Evolutionary conservation across 805 yeast species (phyloP).

Genomic region (Zygosaccharomyces bisporus): DNA sequence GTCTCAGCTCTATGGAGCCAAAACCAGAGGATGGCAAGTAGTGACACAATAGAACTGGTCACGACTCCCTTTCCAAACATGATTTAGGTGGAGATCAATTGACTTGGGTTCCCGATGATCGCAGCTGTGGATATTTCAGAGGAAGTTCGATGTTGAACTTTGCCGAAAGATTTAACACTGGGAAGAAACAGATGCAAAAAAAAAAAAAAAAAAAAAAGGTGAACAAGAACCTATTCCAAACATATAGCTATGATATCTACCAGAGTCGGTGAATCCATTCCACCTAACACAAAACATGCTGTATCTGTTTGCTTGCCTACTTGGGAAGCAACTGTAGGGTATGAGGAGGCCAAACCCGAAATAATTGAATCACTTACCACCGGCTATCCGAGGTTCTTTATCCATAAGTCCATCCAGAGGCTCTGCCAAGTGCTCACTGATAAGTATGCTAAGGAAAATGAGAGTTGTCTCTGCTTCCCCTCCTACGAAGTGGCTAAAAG

Average conservation of each 20-base stretch:
- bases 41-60: conserved; percentile 10
- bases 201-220: neutral
- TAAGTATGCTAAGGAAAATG: conserved; percentile 78
- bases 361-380: conserved; percentile 71
- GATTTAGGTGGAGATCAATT: neutral
- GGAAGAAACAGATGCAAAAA: neutral
- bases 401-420: conserved; percentile 59
- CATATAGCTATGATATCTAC: conserved; percentile 16
- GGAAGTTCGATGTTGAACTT: neutral
- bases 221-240: neutral
- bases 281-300: conserved; percentile 86
- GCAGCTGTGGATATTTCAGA: neutral
- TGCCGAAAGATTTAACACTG: neutral
- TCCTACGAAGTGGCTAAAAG: conserved; percentile 74
- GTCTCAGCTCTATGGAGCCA: conserved; percentile 2
- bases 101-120: neutral
- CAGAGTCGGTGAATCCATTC: conserved; percentile 76
- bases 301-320: conserved; percentile 94
- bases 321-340: conserved; percentile 90
- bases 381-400: conserved; percentile 86
- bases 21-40: conserved; percentile 13
- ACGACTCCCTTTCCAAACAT: conserved; percentile 11
- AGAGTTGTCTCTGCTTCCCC: conserved; percentile 71
- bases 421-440: conserved; percentile 51
- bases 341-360: conserved; percentile 86